Evolutionary conservation across 148 eudicot genomes (phyloP).

Genomic region (Silene conica): DNA sequence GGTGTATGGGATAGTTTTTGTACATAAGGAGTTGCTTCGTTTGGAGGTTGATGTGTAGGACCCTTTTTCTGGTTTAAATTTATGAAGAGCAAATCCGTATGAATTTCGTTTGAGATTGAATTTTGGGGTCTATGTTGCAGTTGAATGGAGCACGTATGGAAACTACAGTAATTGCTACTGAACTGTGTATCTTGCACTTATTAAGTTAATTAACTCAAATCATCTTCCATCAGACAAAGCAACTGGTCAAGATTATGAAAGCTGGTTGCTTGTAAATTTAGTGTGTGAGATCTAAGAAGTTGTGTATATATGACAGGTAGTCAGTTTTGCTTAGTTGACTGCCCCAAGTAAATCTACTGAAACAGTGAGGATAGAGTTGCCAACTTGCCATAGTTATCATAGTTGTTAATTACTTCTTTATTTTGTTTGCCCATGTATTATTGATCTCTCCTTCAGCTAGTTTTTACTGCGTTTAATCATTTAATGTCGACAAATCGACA

Average conservation of each 20-base stretch:
- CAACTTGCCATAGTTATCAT: neutral
- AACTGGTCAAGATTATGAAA: neutral
- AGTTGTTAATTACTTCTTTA: no score
- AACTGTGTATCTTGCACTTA: neutral
- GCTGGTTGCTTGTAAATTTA: neutral
- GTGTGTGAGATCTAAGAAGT: neutral
- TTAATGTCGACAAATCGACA: neutral
- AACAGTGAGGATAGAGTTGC: neutral
- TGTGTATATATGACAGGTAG: neutral
- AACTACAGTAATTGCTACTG: neutral
- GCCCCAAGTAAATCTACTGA: neutral
- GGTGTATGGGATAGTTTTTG: neutral
- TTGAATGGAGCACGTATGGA: neutral
- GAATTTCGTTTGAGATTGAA: constrained; percentile 3
- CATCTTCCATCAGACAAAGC: neutral
- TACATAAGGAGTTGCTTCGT: neutral
- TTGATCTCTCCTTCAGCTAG: neutral
- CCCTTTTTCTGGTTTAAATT: neutral
- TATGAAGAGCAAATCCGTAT: neutral
- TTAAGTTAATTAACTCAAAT: neutral
- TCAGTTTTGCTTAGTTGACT: neutral
- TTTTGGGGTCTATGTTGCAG: neutral
- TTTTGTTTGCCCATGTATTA: neutral
- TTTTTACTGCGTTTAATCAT: neutral
- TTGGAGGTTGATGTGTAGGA: neutral